Conservation (phyloP, 2,329 filamentous ascomycete genomes). For the Alternaria sp. region DNA sequence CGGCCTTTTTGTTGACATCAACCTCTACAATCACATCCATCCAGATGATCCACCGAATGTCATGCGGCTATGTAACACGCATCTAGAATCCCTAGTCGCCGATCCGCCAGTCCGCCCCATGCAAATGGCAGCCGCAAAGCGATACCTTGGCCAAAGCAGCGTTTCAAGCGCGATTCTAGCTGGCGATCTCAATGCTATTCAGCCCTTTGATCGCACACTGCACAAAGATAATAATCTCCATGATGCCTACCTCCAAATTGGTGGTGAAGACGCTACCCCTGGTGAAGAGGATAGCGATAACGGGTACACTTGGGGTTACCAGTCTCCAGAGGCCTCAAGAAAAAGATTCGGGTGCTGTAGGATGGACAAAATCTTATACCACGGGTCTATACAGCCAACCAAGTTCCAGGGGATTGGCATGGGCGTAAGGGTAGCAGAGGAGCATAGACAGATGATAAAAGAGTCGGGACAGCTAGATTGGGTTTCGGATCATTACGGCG, state of each 20-base stretch:
- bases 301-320: slow-evolving; percentile 67
- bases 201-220: slow-evolving; percentile 61
- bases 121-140: slow-evolving; percentile 58
- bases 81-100: slow-evolving; percentile 64
- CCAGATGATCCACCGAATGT: slow-evolving; percentile 20
- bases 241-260: slow-evolving; percentile 63
- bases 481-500: slow-evolving; percentile 62
- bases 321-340: slow-evolving; percentile 55
- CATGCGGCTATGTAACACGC: slow-evolving; percentile 64
- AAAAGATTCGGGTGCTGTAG: slow-evolving; percentile 60
- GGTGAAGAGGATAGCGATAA: slow-evolving; percentile 57
- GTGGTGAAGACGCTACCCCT: slow-evolving; percentile 46
- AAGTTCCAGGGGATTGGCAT: slow-evolving; percentile 60
- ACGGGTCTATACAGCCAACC: slow-evolving; percentile 47
- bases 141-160: slow-evolving; percentile 53
- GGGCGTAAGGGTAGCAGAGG: slow-evolving; percentile 56
- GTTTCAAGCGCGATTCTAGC: slow-evolving; percentile 58
- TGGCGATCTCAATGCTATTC: slow-evolving; percentile 67
- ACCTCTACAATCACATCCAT: slow-evolving; percentile 22
- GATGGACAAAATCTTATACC: slow-evolving; percentile 65
- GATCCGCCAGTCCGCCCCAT: slow-evolving; percentile 60
- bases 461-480: slow-evolving; percentile 55
- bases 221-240: slow-evolving; percentile 59
- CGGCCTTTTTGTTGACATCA: slow-evolving; percentile 64
- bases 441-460: slow-evolving; percentile 38